Conservation (phyloP, 495 filamentous ascomycete genomes). For the Talaromyces proteolyticus region DNA sequence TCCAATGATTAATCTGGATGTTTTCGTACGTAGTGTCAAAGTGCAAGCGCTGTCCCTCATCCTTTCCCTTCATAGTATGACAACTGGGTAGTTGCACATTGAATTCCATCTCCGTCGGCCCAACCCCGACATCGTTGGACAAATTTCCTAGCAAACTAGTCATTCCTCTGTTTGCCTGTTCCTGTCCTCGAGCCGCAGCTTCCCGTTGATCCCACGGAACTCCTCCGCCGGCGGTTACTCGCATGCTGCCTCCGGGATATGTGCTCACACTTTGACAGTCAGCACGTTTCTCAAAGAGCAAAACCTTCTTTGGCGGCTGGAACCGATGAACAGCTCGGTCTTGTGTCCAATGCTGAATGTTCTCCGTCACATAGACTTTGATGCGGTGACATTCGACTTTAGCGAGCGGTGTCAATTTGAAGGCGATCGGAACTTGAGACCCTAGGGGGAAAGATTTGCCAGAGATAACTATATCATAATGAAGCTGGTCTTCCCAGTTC, state of each 20-base stretch:
- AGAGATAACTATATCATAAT: slow-evolving; percentile 98
- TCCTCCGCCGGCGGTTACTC: slow-evolving; percentile 77
- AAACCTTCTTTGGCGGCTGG: slow-evolving; percentile 75
- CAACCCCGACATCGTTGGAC: slow-evolving; percentile 56
- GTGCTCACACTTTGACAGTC: slow-evolving; percentile 72
- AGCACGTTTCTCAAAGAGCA: slow-evolving; percentile 85
- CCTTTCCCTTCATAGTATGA: slow-evolving; percentile 73
- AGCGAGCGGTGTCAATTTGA: slow-evolving; percentile 91
- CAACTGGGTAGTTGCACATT: slow-evolving; percentile 92
- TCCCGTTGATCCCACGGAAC: slow-evolving; percentile 56
- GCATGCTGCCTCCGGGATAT: slow-evolving; percentile 74
- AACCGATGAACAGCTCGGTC: slow-evolving; percentile 85
- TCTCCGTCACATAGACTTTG: slow-evolving; percentile 93
- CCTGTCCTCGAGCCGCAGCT: slow-evolving; percentile 54
- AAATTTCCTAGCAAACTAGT: slow-evolving; percentile 82
- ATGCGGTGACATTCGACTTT: slow-evolving; percentile 97
- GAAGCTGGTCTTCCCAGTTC: slow-evolving; percentile 96
- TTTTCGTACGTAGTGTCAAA: slow-evolving; percentile 96
- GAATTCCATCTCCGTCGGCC: slow-evolving; percentile 96
- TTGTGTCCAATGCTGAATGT: slow-evolving; percentile 85
- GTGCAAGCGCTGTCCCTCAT: slow-evolving; percentile 67
- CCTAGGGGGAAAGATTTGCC: slow-evolving; percentile 97
- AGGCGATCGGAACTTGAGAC: slow-evolving; percentile 89
- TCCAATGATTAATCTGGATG: slow-evolving; percentile 97
- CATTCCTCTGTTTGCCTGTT: slow-evolving; percentile 45